phyloP scores from a whole-genome alignment of 805 yeast species.

The Starmerella roubikii region DNA sequence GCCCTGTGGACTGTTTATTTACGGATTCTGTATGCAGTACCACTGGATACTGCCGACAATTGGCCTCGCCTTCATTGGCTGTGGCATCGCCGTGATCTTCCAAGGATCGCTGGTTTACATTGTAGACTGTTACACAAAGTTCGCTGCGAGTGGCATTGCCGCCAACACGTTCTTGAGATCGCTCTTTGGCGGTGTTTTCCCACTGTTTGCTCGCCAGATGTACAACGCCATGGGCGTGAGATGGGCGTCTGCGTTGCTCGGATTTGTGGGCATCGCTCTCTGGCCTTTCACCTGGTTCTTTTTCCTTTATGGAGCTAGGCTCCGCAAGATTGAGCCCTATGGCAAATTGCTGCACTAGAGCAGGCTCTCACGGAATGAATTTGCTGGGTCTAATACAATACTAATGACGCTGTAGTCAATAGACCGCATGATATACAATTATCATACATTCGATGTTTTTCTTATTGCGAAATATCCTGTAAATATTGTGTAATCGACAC shows the following conservation, averaged over 20 bases:
- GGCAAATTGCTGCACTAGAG: conserved; percentile 7
- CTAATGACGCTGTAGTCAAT: too few species aligned
- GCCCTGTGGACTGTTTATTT: conserved; percentile 43
- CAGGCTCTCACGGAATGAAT: too few species aligned
- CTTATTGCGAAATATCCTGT: too few species aligned
- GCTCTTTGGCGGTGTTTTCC: conserved; percentile 45
- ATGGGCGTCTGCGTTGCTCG: conserved; percentile 43
- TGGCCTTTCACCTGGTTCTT: conserved; percentile 43
- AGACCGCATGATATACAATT: too few species aligned
- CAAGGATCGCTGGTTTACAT: conserved; percentile 50
- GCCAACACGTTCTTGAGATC: conserved; percentile 44
- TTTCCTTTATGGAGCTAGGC: conserved; percentile 34
- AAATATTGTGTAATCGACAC: too few species aligned
- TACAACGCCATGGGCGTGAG: conserved; percentile 37
- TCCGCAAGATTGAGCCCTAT: conserved; percentile 17
- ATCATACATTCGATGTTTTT: too few species aligned
- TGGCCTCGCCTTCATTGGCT: conserved; percentile 39
- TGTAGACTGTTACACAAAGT: conserved; percentile 45
- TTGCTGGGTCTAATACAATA: too few species aligned
- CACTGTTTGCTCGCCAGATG: conserved; percentile 51
- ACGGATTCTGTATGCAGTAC: conserved; percentile 47
- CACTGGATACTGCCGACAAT: conserved; percentile 46
- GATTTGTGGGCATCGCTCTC: conserved; percentile 33
- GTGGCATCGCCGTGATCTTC: conserved; percentile 44
- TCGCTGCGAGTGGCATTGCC: conserved; percentile 53